Evolutionary conservation across 2,329 filamentous ascomycete genomes (phyloP), one percentile per base, ranked within the genome.

Genomic region (Taxawa tesnikishii): DNA sequence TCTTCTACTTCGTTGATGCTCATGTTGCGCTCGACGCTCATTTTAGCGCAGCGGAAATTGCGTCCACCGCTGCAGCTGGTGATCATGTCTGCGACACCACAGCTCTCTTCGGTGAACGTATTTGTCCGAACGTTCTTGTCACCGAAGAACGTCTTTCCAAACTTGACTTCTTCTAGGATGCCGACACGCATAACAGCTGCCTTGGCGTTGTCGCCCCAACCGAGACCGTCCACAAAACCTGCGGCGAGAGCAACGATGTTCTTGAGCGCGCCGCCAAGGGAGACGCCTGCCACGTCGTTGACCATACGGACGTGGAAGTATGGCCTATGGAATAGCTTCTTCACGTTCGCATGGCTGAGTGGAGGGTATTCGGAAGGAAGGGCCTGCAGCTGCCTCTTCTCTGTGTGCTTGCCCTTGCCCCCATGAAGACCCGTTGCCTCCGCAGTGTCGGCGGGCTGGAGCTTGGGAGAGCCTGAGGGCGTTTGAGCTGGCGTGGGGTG

Each of bases 191-290:
- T 96, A 38, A 98, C 79, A 28, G 90, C 90, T n/a, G 90, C 85
- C 65, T 98, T 96, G 43, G 88, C 88, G 47, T 96, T 98, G 65
- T 96, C 87, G 50, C 90, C 90, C 88, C 90, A 98, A 43, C 88
- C 88, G 39, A 88, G 74, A 21, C 90, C 90, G 43, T 94, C 84
- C 27, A 96, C 85, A 57, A 93, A 98, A 36, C 90, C 90, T 18
- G 90, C 87, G 4, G 85, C 88, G 12, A 98, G 65, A 4, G 90
- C 90, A 34, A 98, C 83, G 43, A 98, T 79, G 65, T 98, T 98
- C 69, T 98, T 98, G 45, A 98, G 66, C 0, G 90, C 90, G 38
- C 90, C 90, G 26, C 87, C 81, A 19, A 98, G 76, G 4, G 90
- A 96, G 1, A 94, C 88, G 44, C 90, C 90, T 0, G 88, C 90